A percentile compares a stretch with the other conserved stretches of the same genome.
Conservation (phyloP, 495 filamentous ascomycete genomes). For the Cercophora sp. region DNA sequence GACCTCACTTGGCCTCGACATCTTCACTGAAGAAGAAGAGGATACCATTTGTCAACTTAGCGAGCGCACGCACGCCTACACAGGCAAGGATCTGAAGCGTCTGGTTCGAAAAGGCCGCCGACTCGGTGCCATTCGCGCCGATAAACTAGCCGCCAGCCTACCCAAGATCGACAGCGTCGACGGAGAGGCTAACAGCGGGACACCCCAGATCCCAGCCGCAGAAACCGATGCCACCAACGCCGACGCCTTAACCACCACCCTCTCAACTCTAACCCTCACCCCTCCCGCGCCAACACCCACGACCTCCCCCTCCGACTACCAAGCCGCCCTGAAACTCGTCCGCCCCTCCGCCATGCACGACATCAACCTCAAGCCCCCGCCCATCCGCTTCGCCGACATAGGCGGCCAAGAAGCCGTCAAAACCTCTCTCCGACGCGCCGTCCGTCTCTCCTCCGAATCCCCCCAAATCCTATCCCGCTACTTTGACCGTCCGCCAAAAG, state of each 20-base stretch:
- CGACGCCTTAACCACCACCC: neutral
- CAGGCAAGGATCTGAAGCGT: slow-evolving; percentile 42
- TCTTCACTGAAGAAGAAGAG: slow-evolving; percentile 32
- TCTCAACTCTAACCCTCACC: neutral
- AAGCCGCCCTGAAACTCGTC: slow-evolving; percentile 40
- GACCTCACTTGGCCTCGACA: slow-evolving; percentile 40
- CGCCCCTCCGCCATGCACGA: slow-evolving; percentile 87
- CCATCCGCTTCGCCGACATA: slow-evolving; percentile 84
- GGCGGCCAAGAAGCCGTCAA: slow-evolving; percentile 85
- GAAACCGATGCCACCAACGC: neutral
- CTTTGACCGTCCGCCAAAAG: slow-evolving; percentile 58
- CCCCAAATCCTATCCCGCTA: slow-evolving; percentile 55
- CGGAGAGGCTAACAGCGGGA: neutral
- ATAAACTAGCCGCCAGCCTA: slow-evolving; percentile 11
- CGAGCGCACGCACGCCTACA: slow-evolving; percentile 53
- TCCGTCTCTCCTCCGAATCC: slow-evolving; percentile 35
- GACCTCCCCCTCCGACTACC: slow-evolving; percentile 39
- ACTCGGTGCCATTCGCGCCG: slow-evolving; percentile 20
- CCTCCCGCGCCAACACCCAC: neutral
- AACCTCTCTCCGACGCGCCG: slow-evolving; percentile 41
- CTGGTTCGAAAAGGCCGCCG: slow-evolving; percentile 39
- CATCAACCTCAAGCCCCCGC: slow-evolving; percentile 81
- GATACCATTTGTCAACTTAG: slow-evolving; percentile 41
- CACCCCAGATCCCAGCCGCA: neutral
- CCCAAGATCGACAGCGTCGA: no score